phyloP scores from a whole-genome alignment of 805 yeast species.

The Barnettozyma californica region DNA sequence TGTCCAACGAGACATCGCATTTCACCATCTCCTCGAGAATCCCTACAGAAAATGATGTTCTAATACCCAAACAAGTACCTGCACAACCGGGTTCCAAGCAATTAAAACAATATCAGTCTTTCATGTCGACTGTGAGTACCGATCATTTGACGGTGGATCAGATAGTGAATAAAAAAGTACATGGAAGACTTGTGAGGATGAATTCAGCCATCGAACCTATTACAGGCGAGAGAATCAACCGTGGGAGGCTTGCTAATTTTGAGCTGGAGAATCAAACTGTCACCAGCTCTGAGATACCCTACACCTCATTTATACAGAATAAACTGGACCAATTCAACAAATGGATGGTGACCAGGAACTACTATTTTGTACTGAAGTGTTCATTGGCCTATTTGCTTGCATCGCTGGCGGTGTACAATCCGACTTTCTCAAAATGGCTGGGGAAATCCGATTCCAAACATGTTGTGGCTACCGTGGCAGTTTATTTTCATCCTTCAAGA shows the following conservation, averaged over 20 bases:
- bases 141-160: slow-evolving; percentile 12
- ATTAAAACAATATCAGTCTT: slow-evolving; percentile 18
- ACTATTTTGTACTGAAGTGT: slow-evolving; percentile 48
- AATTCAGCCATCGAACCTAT: slow-evolving; percentile 41
- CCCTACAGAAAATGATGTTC: slow-evolving; percentile 1
- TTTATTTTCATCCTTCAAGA: slow-evolving; percentile 79
- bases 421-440: slow-evolving; percentile 41
- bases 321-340: neutral
- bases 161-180: slow-evolving; percentile 10
- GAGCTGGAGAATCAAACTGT: slow-evolving; percentile 15
- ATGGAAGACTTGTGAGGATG: slow-evolving; percentile 17
- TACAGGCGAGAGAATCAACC: slow-evolving; percentile 34
- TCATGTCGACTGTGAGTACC: slow-evolving; percentile 19
- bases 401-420: slow-evolving; percentile 63
- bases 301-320: neutral
- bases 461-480: slow-evolving; percentile 75
- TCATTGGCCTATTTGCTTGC: slow-evolving; percentile 71
- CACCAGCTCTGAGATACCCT: neutral
- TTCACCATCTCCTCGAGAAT: slow-evolving; percentile 2
- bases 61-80: slow-evolving; percentile 3
- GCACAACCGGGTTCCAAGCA: neutral
- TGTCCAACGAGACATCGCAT: slow-evolving; percentile 1
- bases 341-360: slow-evolving; percentile 9
- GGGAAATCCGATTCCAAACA: slow-evolving; percentile 75
- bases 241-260: slow-evolving; percentile 2